Base-by-base conservation (phyloP, 129 eudicot genomes). In the Calendula officinalis region DNA sequence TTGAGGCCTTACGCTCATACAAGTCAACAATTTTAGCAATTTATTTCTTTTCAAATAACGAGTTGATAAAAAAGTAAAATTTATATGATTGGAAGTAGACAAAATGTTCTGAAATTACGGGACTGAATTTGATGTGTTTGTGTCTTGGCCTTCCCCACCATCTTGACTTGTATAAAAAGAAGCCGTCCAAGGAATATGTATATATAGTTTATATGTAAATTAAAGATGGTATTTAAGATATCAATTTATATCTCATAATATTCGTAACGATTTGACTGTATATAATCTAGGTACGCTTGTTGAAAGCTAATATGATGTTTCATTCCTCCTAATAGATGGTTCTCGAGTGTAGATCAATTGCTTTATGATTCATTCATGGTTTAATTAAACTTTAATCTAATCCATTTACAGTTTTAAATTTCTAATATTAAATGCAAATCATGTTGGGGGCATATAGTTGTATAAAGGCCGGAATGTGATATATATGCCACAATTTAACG, bases 91-190 rank as follows among this genome's bases (percentile, higher is more conserved):
- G 46, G 35, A 65, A 55, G 61, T 56, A 65, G 67, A 73, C 67
- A 74, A 48, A 53, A 66, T 66, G 54, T 66, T 74, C 78, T 66
- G 73, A 74, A 74, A 74, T 74, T 74, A 59, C 78, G 78, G 78
- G 78, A 66, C 67, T 74, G 73, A 74, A 74, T 66, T 57, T 57
- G 67, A 74, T 48, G 72, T 74, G 61, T 14, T 65, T 52, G 57
- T 56, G 59, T 63, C 47, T 69, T 44, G 27, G 48, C 57, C 70
- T 48, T 56, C 72, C 65, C 64, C 65, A 56, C 73, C 36, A 68
- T 43, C 73, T 68, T 68, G 64, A 68, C 73, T 59, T 73, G 2
- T 39, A 48, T n/a, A 53, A 30, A 61, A 61, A 61, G 62, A 71
- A 61, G 69, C 76, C 72, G 66, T 46, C 72, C 72, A 72, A 6